Percentiles rank a stretch among this genome's conserved stretches.
Evolutionary conservation across 176 grass and related monocot species (phyloP).

Genomic region (Secale cereale): DNA sequence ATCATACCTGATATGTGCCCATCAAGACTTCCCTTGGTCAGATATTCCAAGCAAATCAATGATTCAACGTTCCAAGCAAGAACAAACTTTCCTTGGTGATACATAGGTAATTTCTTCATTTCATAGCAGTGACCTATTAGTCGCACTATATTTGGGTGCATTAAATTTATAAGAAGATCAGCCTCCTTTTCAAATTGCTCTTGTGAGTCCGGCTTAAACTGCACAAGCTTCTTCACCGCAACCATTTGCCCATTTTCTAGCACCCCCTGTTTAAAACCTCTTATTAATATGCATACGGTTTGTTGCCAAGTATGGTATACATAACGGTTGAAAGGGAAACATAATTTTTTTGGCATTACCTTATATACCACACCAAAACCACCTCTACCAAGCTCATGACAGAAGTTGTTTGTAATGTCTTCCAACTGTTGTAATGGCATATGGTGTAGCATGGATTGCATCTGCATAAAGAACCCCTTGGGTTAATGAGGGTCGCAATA

Average conservation of each 20-base stretch:
- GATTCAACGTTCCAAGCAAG: neutral
- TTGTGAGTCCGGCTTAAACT: neutral
- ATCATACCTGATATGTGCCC: neutral
- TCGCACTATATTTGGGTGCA: neutral
- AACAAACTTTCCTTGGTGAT: neutral
- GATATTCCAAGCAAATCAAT: neutral
- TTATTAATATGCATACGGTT: neutral
- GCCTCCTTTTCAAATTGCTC: neutral
- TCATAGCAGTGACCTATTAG: neutral
- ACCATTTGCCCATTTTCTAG: neutral
- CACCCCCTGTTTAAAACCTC: neutral
- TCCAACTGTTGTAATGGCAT: neutral
- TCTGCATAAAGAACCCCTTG: neutral
- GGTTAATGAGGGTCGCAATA: too few species aligned
- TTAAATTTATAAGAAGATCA: neutral
- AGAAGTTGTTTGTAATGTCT: neutral
- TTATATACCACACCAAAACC: neutral
- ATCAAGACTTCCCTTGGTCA: neutral
- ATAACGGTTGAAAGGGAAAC: neutral
- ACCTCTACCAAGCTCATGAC: neutral
- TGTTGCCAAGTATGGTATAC: too few species aligned
- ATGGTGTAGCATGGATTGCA: neutral
- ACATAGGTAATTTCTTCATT: neutral
- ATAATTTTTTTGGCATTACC: neutral
- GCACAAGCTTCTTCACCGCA: neutral